Percentiles rank a stretch among this genome's conserved stretches.
Evolutionary conservation across 192 early-diverging fungal genomes (phyloP).

Genomic region (Diversispora epigaea): DNA sequence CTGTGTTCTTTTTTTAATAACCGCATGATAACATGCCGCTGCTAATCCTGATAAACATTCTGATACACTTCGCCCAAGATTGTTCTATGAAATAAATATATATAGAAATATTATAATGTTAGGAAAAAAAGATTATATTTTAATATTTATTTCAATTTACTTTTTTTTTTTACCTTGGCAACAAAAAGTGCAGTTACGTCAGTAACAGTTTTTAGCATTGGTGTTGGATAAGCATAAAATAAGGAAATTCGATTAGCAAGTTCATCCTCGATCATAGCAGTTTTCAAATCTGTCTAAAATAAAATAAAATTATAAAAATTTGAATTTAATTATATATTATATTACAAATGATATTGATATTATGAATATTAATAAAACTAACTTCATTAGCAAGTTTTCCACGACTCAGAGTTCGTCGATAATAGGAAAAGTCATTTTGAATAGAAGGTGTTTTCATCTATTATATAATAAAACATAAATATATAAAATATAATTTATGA

Average conservation of each 20-base stretch:
- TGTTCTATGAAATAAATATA: slow-evolving; percentile 31
- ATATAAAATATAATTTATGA: too few species aligned
- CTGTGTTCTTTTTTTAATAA: slow-evolving; percentile 67
- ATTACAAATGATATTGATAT: not conserved
- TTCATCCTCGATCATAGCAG: slow-evolving; percentile 74
- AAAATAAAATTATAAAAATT: not conserved
- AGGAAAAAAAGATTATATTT: not conserved
- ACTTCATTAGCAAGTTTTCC: slow-evolving; percentile 67
- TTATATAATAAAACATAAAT: slow-evolving; percentile 35
- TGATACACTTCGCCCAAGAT: slow-evolving; percentile 51
- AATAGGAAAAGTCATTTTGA: slow-evolving; percentile 98
- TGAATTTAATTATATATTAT: not conserved
- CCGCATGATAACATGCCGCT: slow-evolving; percentile 75
- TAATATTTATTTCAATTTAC: not conserved
- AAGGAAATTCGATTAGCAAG: slow-evolving; percentile 93
- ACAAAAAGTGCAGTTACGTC: slow-evolving; percentile 76
- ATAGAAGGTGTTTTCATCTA: slow-evolving; percentile 79
- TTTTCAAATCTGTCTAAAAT: slow-evolving; percentile 49
- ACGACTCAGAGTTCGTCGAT: slow-evolving; percentile 83
- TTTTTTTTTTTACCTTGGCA: slow-evolving; percentile 46
- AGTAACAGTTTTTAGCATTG: slow-evolving; percentile 87
- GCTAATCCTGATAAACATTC: slow-evolving; percentile 77
- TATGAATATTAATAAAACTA: not conserved
- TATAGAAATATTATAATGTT: not conserved
- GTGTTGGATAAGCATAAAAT: slow-evolving; percentile 94